Percentiles rank a stretch among this genome's conserved stretches.
These are phyloP conservation scores for Solanum arcanum DNA, from an alignment of 257 asterid genomes.

Conservation along the genomic window DNA sequence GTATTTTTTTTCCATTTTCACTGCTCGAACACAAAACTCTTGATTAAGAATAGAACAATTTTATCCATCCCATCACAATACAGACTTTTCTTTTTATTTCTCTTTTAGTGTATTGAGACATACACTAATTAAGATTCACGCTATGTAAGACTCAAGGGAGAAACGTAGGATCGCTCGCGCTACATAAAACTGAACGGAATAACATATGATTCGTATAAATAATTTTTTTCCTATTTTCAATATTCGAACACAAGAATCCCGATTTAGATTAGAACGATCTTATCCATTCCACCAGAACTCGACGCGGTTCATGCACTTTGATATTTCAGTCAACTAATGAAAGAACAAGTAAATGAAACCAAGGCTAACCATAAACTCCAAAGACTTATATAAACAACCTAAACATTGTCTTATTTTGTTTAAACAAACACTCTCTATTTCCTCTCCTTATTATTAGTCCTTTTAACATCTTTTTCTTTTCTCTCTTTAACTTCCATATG, in stretches of 20 bases:
- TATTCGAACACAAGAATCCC: not conserved
- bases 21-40: too few species aligned
- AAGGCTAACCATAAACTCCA: not conserved
- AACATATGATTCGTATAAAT: not conserved
- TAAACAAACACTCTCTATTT: not conserved
- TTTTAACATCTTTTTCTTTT: not conserved
- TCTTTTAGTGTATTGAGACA: not conserved
- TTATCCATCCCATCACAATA: not conserved
- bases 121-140: too few species aligned
- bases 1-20: too few species aligned
- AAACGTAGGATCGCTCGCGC: not conserved
- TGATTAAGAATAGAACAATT: too few species aligned
- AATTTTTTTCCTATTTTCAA: not conserved
- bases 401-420: slow-evolving; percentile 14
- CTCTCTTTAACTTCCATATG: not conserved
- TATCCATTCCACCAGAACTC: not conserved
- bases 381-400: slow-evolving; percentile 20
- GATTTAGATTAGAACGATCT: fast-evolving
- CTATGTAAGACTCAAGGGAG: too few species aligned
- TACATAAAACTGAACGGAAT: too few species aligned
- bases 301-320: slow-evolving; percentile 6
- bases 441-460: not conserved
- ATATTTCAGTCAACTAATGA: slow-evolving; percentile 39
- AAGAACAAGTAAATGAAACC: slow-evolving; percentile 30
- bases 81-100: not conserved